Conservation (phyloP, 768 basidiomycete species). For the Trametes villosa region DNA sequence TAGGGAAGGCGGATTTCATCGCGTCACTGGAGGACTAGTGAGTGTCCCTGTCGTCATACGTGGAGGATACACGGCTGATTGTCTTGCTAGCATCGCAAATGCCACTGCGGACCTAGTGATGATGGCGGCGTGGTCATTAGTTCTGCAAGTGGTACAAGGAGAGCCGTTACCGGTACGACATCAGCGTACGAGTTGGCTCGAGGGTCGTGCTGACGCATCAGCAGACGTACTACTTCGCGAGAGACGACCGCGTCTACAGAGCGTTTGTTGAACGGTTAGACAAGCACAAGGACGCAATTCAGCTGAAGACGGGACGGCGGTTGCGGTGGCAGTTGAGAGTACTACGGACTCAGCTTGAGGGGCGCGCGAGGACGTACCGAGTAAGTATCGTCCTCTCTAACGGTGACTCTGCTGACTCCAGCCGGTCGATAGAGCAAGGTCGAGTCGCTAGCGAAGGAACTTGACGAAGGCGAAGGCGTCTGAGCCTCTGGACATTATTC, state of each 20-base stretch:
- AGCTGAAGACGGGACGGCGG: constrained; percentile 53
- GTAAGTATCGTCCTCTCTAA: constrained; percentile 43
- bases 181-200: not conserved
- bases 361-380: constrained; percentile 65
- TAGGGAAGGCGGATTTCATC: constrained; percentile 78
- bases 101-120: constrained; percentile 84
- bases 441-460: constrained; percentile 58
- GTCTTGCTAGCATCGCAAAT: constrained; percentile 71
- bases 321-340: constrained; percentile 74
- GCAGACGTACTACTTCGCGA: constrained; percentile 90
- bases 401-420: no score
- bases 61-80: no score
- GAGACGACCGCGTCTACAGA: constrained; percentile 86
- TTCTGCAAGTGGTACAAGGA: constrained; percentile 57
- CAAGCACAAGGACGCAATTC: constrained; percentile 45
- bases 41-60: no score
- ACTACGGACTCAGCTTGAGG: constrained; percentile 66
- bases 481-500: constrained; percentile 26
- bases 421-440: constrained; percentile 55
- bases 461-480: constrained; percentile 66
- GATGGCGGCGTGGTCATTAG: constrained; percentile 80
- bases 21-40: constrained; percentile 91
- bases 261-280: constrained; percentile 56
- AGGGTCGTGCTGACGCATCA: not conserved
- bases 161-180: constrained; percentile 73